Base-by-base conservation (phyloP, 805 yeast genomes). In the Wickerhamiella kazuoi region DNA sequence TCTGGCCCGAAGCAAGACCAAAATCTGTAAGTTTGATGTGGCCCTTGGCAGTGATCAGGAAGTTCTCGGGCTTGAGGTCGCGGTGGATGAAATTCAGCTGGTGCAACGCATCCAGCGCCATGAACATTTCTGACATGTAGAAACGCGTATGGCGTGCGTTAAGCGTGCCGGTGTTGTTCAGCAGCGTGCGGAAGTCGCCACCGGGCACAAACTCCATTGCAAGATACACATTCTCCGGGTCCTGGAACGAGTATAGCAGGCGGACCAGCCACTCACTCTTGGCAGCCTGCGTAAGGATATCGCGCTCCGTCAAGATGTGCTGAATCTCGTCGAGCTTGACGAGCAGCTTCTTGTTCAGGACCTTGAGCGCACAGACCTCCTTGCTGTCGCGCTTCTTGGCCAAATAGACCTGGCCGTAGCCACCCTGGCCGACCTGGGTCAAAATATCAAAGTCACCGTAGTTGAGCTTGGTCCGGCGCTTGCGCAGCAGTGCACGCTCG, bases 151-250 rank as follows among this genome's bases (percentile, higher is more conserved):
- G 98, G 3, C 93, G 84, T 2, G 97, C 94, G 44, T 82, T 80
- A 49, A 90, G 64, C 42, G 79, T 80, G 28, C 94, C 94, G 4
- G 97, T 87, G 56, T 86, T 87, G 58, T 84, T 86, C 47, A 90
- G 70, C 44, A 90, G 63, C 0, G 98, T 90, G 55, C 99, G 76
- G 64, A 82, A 90, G 56, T 90, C 99, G 39, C 99, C 99, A 43
- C 99, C 99, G 7, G 99, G 96, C n/a, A 90, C 98, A 59, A 81
- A 90, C 57, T 90, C 98, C 99, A 90, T 90, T 2, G 98, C 98
- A 53, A 90, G 66, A 51, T 82, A 90, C 23, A 90, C 80, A 53
- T 79, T 80, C 45, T 80, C 86, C 0, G 76, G 60, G 60, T 90
- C 97, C 59, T 90, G 99, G 63, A 90, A 90, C 2, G 97, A 95